Conservation (phyloP, 2,329 filamentous ascomycete species). For the Chrysoporthe cubensis region DNA sequence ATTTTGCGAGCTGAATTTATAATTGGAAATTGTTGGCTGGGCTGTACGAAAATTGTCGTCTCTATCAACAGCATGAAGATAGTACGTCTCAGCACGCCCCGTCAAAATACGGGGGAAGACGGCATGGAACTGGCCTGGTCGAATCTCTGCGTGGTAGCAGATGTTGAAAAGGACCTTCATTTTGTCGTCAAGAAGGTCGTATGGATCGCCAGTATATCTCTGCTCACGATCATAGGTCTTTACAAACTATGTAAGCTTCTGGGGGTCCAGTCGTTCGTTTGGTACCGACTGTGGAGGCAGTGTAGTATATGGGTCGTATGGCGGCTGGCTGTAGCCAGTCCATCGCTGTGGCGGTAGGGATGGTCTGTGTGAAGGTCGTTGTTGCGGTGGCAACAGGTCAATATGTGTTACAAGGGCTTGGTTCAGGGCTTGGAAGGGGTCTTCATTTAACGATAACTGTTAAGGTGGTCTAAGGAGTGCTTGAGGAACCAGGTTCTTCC, state of each 20-base stretch:
- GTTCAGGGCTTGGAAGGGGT: too few species aligned
- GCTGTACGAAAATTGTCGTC: not conserved
- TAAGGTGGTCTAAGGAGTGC: too few species aligned
- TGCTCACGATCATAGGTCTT: not conserved
- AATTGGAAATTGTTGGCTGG: too few species aligned
- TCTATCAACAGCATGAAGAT: not conserved
- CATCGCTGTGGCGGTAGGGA: too few species aligned
- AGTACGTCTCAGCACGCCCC: not conserved
- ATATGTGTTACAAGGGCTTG: too few species aligned
- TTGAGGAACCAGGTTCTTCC: too few species aligned
- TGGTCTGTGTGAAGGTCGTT: too few species aligned
- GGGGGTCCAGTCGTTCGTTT: not conserved
- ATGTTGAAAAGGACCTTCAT: not conserved
- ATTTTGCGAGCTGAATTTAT: too few species aligned
- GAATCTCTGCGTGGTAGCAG: not conserved
- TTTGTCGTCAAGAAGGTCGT: not conserved
- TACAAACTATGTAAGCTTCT: not conserved
- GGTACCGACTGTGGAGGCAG: not conserved
- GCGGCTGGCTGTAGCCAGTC: not conserved
- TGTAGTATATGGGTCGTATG: not conserved
- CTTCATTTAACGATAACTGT: too few species aligned
- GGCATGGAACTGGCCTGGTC: not conserved
- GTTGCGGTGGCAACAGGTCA: too few species aligned
- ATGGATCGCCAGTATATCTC: not conserved
- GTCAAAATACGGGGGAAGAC: not conserved